Evolutionary conservation across 1,139 yeast species (phyloP).

Genomic region (Casaregolazyma lundiana): DNA sequence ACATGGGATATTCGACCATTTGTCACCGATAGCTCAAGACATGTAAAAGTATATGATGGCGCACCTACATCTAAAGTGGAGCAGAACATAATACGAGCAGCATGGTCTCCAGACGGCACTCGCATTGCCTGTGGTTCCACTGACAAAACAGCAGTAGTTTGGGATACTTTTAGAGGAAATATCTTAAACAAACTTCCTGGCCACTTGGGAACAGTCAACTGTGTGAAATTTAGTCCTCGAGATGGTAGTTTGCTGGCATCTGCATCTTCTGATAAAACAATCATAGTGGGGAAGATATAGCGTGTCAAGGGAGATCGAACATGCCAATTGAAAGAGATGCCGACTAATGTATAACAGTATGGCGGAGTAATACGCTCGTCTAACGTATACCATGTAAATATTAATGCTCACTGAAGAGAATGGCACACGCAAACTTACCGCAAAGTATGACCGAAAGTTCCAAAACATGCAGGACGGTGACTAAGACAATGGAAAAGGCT

Average conservation of each 20-base stretch:
- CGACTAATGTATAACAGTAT: no score
- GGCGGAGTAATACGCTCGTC: no score
- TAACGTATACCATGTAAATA: no score
- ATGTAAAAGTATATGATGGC: slow-evolving; percentile 51
- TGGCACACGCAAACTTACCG: no score
- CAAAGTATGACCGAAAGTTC: no score
- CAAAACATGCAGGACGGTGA: no score
- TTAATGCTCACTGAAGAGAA: no score
- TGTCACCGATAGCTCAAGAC: slow-evolving; percentile 38
- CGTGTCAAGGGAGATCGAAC: no score
- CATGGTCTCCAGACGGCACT: slow-evolving; percentile 40
- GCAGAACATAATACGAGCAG: slow-evolving; percentile 47
- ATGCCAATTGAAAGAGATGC: no score
- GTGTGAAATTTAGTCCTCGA: slow-evolving; percentile 43
- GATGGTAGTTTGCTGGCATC: slow-evolving; percentile 22
- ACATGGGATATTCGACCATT: slow-evolving; percentile 52
- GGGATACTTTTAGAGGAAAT: slow-evolving; percentile 55
- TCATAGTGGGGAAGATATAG: slow-evolving; percentile 12
- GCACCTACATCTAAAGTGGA: slow-evolving; percentile 51
- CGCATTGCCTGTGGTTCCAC: slow-evolving; percentile 56
- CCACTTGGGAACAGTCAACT: slow-evolving; percentile 59
- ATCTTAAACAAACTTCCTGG: slow-evolving; percentile 50
- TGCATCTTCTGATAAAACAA: slow-evolving; percentile 27
- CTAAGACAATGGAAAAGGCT: no score
- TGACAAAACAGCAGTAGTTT: slow-evolving; percentile 53